These are phyloP conservation scores for Paramecium sexaurelia DNA, from an alignment of 73 alveolate genomes.

Conservation along the genomic window DNA sequence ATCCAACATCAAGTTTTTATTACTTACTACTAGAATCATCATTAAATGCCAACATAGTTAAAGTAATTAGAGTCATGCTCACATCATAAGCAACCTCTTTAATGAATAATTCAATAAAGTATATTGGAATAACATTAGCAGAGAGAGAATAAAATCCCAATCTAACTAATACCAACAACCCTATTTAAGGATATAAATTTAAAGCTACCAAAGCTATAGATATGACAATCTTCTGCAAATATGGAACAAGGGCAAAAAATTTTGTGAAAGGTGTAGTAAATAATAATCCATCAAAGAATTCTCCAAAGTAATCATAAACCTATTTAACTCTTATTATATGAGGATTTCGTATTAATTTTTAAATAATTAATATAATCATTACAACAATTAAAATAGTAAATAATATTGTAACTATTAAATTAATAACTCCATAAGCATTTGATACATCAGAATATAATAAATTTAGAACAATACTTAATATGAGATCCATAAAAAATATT, in stretches of 20 bases:
- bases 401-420: not conserved
- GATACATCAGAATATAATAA: not conserved
- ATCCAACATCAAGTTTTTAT: not conserved
- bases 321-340: not conserved
- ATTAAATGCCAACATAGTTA: not conserved
- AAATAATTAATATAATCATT: not conserved
- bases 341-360: conserved; percentile 17
- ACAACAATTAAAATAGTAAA: not conserved
- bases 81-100: conserved; percentile 43
- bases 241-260: conserved; percentile 33
- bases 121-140: conserved; percentile 1
- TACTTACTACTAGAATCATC: not conserved
- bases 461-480: not conserved
- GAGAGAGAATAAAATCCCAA: conserved; percentile 21
- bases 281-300: conserved; percentile 26
- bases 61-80: not conserved
- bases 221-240: not conserved
- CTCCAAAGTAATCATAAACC: conserved; percentile 46
- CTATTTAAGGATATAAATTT: not conserved
- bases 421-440: not conserved
- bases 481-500: conserved; percentile 42
- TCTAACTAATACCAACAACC: not conserved
- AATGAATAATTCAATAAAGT: conserved; percentile 14
- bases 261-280: conserved; percentile 26
- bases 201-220: not conserved